These are phyloP conservation scores for Pleurotus djamor DNA, from an alignment of 768 basidiomycete species.

Conservation along the genomic window DNA sequence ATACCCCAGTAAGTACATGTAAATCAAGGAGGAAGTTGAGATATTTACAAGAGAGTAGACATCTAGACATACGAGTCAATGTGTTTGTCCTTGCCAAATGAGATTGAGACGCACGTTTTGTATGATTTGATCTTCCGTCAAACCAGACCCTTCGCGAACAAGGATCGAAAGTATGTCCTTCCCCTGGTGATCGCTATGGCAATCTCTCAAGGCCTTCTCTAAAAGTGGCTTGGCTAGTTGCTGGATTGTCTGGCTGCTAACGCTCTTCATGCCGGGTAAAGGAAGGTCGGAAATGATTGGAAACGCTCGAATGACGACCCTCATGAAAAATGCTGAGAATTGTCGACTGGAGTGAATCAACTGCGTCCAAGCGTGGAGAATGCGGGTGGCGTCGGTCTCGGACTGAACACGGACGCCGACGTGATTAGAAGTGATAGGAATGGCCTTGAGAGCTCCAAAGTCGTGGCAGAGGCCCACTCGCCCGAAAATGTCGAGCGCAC, in stretches of 20 bases:
- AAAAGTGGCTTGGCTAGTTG: constrained; percentile 12
- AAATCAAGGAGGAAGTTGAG: not conserved
- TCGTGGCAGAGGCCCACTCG: constrained; percentile 37
- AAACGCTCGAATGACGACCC: constrained; percentile 22
- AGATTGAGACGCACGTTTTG: constrained; percentile 17
- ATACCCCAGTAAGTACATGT: not conserved
- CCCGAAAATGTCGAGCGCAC: constrained; percentile 25
- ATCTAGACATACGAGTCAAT: constrained; percentile 17
- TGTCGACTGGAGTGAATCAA: constrained; percentile 16
- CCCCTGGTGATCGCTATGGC: not conserved
- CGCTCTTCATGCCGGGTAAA: not conserved
- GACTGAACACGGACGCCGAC: not conserved
- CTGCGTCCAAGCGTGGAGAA: constrained; percentile 17
- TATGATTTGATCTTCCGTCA: constrained; percentile 18
- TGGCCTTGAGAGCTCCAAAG: constrained; percentile 19
- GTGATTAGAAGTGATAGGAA: constrained; percentile 5
- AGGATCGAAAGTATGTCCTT: constrained; percentile 23
- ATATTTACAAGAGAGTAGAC: constrained; percentile 26
- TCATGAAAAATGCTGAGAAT: constrained; percentile 20
- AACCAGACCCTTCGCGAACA: constrained; percentile 11
- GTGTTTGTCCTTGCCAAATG: not conserved
- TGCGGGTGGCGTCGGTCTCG: constrained; percentile 19
- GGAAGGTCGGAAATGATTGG: constrained; percentile 14
- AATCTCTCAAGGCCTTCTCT: constrained; percentile 10
- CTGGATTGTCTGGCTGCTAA: constrained; percentile 4